These are phyloP conservation scores for Colletotrichum shisoi DNA, from an alignment of 2,329 filamentous ascomycete species.

Conservation along the genomic window DNA sequence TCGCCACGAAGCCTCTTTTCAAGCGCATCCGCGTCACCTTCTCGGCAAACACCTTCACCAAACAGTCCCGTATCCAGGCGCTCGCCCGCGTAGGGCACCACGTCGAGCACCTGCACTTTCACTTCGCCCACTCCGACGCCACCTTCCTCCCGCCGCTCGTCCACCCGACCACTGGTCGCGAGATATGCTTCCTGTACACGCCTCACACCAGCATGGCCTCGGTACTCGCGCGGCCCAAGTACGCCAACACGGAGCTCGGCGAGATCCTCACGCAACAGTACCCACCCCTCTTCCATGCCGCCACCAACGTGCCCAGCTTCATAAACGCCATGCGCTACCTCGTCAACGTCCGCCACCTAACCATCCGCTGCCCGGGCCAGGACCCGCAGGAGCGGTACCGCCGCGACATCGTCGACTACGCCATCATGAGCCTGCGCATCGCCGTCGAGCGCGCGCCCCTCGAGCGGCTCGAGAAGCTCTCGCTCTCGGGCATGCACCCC, in stretches of 20 bases:
- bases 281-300: slow-evolving; percentile 86
- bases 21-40: slow-evolving; percentile 74
- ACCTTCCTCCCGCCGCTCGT: slow-evolving; percentile 87
- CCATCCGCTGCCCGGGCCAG: slow-evolving; percentile 78
- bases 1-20: slow-evolving; percentile 75
- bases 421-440: slow-evolving; percentile 84
- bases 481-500: slow-evolving; percentile 77
- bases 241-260: slow-evolving; percentile 79
- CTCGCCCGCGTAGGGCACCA: slow-evolving; percentile 80
- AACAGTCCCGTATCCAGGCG: slow-evolving; percentile 74
- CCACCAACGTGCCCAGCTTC: slow-evolving; percentile 86
- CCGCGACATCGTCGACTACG: slow-evolving; percentile 83
- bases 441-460: slow-evolving; percentile 78
- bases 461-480: slow-evolving; percentile 71
- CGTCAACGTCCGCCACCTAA: slow-evolving; percentile 75
- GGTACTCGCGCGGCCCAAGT: slow-evolving; percentile 73
- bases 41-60: slow-evolving; percentile 77
- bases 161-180: slow-evolving; percentile 76
- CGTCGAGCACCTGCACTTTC: slow-evolving; percentile 80
- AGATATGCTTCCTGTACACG: slow-evolving; percentile 82
- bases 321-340: slow-evolving; percentile 75
- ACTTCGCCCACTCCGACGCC: slow-evolving; percentile 76
- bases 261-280: slow-evolving; percentile 87
- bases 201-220: slow-evolving; percentile 74
- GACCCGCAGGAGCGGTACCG: slow-evolving; percentile 73